Evolutionary conservation across 768 basidiomycete species (phyloP).

Genomic region (Crassisporium funariophilum): DNA sequence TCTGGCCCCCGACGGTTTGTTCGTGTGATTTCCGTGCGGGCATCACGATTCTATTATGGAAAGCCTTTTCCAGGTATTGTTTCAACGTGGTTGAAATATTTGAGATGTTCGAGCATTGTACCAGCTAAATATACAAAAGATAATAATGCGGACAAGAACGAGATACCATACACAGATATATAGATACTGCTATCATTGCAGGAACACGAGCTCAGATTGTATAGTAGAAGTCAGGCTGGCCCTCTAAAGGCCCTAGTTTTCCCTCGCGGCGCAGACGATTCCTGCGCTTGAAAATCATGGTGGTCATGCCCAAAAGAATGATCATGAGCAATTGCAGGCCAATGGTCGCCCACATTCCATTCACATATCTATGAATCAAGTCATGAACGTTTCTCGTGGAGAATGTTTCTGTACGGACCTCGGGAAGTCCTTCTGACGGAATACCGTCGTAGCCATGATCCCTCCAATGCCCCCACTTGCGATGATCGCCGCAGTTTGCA

Average conservation of each 20-base stretch:
- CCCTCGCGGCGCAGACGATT: constrained; percentile 21
- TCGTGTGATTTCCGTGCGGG: too few relatives aligned
- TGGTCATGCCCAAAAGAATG: constrained; percentile 15
- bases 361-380: constrained; percentile 18
- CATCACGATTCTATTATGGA: too few relatives aligned
- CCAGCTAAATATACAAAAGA: too few relatives aligned
- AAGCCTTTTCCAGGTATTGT: too few relatives aligned
- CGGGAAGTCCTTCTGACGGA: constrained; percentile 36
- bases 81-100: too few relatives aligned
- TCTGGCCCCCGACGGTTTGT: too few relatives aligned
- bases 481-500: constrained; percentile 35
- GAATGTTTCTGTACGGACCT: constrained; percentile 36
- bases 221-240: constrained; percentile 22
- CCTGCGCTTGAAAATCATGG: constrained; percentile 17
- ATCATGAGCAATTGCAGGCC: constrained; percentile 21
- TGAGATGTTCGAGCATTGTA: too few relatives aligned
- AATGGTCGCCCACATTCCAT: constrained; percentile 26
- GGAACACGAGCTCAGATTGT: constrained; percentile 21
- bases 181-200: too few relatives aligned
- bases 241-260: constrained; percentile 20
- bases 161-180: too few relatives aligned
- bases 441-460: constrained; percentile 39
- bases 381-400: constrained; percentile 35
- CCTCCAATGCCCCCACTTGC: constrained; percentile 39
- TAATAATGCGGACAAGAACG: too few relatives aligned